These are phyloP conservation scores for Hirsutella minnesotensis DNA, from an alignment of 2,329 filamentous ascomycete genomes.

Conservation along the genomic window DNA sequence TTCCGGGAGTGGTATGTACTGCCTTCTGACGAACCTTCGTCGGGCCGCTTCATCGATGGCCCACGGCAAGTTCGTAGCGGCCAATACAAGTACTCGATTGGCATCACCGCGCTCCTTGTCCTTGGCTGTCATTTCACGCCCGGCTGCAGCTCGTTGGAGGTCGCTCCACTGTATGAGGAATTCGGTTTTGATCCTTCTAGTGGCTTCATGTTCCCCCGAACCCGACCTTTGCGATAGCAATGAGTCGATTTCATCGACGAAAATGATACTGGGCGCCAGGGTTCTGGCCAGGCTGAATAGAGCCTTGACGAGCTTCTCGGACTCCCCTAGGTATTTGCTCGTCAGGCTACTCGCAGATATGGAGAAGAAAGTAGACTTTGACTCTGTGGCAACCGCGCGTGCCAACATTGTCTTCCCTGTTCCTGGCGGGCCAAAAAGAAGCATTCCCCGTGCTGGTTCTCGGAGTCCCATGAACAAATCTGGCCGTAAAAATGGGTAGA, in stretches of 20 bases:
- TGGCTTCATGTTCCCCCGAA: conserved; percentile 83
- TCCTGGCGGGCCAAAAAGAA: conserved; percentile 44
- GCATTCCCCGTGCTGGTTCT: conserved; percentile 88
- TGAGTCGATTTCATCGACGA: conserved; percentile 96
- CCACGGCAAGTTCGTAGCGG: conserved; percentile 94
- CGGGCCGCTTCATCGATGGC: conserved; percentile 93
- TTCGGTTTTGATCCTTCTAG: conserved; percentile 89
- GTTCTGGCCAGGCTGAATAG: conserved; percentile 82
- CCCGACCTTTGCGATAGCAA: conserved; percentile 75
- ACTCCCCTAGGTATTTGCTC: conserved; percentile 92
- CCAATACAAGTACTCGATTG: conserved; percentile 80
- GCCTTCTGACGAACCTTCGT: conserved; percentile 78
- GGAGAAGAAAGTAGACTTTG: conserved; percentile 89
- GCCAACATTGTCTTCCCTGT: conserved; percentile 29
- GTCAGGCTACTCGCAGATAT: conserved; percentile 91
- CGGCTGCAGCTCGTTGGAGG: conserved; percentile 80
- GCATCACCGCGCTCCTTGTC: conserved; percentile 68
- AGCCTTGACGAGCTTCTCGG: conserved; percentile 88
- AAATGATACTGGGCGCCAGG: conserved; percentile 90
- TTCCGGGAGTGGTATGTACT: conserved; percentile 93
- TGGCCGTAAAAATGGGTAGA: conserved; percentile 90
- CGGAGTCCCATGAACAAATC: conserved; percentile 93
- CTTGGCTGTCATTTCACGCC: conserved; percentile 56
- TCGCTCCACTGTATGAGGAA: conserved; percentile 98
- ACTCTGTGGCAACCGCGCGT: conserved; percentile 83